A percentile compares a stretch with the other conserved stretches of the same genome.
Evolutionary conservation across 2,329 filamentous ascomycete species (phyloP).

Genomic region (Aspergillus ustus): DNA sequence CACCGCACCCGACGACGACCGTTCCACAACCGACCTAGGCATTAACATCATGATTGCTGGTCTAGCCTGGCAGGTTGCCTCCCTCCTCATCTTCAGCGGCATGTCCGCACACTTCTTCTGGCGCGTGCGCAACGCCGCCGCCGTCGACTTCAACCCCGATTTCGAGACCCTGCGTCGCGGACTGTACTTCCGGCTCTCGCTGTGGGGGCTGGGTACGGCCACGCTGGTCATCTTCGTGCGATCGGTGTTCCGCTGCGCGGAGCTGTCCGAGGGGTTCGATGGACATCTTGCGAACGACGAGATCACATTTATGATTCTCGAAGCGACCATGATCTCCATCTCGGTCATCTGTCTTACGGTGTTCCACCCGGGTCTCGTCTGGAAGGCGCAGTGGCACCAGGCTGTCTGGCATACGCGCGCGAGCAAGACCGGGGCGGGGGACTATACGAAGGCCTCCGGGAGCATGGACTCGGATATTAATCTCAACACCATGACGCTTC

Average conservation of each 20-base stretch:
- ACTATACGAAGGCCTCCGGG: background rate
- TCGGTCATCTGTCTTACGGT: constrained; percentile 51
- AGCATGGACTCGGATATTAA: background rate
- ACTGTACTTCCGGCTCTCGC: background rate
- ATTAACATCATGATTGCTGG: constrained; percentile 70
- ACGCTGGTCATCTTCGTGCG: constrained; percentile 53
- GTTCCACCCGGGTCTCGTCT: constrained; percentile 50
- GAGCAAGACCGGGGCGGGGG: background rate
- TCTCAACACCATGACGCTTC: background rate
- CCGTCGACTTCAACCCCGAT: constrained; percentile 6
- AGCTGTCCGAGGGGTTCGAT: constrained; percentile 54
- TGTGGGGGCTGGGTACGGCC: constrained; percentile 42
- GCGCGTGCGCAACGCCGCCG: constrained; percentile 31
- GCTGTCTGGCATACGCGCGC: constrained; percentile 14
- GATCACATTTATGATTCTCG: constrained; percentile 56
- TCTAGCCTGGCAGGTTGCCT: constrained; percentile 64
- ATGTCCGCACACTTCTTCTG: constrained; percentile 57
- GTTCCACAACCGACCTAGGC: constrained; percentile 40
- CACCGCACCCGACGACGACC: constrained; percentile 9
- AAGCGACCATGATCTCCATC: constrained; percentile 59
- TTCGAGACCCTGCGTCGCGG: constrained; percentile 11
- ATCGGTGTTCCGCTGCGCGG: constrained; percentile 56
- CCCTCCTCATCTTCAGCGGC: constrained; percentile 59
- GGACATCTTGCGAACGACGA: constrained; percentile 55
- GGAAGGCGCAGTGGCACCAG: constrained; percentile 16